Evolutionary conservation across 371 early-diverging fungal species (phyloP).

Genomic region (Mortierella sp.): DNA sequence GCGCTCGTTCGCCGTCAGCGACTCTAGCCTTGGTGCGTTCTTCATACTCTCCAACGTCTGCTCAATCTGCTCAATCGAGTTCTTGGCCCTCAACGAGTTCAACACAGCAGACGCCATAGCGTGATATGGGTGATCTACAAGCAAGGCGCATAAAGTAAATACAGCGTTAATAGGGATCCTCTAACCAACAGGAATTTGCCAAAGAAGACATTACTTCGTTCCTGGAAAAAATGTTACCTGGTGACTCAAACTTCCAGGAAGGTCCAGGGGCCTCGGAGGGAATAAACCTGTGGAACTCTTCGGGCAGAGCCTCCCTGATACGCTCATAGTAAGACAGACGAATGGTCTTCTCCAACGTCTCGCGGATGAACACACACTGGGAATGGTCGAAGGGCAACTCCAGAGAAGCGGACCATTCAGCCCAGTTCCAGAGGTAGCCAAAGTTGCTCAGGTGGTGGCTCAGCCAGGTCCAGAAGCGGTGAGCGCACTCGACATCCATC

Average conservation of each 20-base stretch:
- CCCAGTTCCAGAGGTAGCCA: slow-evolving; percentile 93
- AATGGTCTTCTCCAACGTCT: slow-evolving; percentile 84
- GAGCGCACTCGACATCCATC: slow-evolving; percentile 90
- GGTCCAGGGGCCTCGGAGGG: slow-evolving; percentile 77
- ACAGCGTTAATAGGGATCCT: background rate
- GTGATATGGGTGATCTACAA: slow-evolving; percentile 63
- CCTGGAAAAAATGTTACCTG: slow-evolving; percentile 31
- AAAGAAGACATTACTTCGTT: background rate
- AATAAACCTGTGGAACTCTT: slow-evolving; percentile 70
- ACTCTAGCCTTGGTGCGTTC: slow-evolving; percentile 55
- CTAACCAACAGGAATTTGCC: background rate
- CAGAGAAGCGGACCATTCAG: slow-evolving; percentile 76
- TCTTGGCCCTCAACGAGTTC: slow-evolving; percentile 71
- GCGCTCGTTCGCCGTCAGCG: slow-evolving; percentile 58
- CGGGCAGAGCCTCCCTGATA: slow-evolving; percentile 82
- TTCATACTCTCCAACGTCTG: slow-evolving; percentile 62
- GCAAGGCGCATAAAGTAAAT: background rate
- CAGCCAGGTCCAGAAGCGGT: slow-evolving; percentile 89
- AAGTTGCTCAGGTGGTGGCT: slow-evolving; percentile 94
- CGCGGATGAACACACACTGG: slow-evolving; percentile 78
- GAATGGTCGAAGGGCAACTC: slow-evolving; percentile 63
- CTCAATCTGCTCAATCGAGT: slow-evolving; percentile 73
- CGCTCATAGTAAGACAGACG: slow-evolving; percentile 92
- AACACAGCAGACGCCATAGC: slow-evolving; percentile 71
- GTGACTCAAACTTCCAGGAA: slow-evolving; percentile 75